Base-by-base conservation (phyloP, 108 stramenopile species). In the Discostella stelligeroides region DNA sequence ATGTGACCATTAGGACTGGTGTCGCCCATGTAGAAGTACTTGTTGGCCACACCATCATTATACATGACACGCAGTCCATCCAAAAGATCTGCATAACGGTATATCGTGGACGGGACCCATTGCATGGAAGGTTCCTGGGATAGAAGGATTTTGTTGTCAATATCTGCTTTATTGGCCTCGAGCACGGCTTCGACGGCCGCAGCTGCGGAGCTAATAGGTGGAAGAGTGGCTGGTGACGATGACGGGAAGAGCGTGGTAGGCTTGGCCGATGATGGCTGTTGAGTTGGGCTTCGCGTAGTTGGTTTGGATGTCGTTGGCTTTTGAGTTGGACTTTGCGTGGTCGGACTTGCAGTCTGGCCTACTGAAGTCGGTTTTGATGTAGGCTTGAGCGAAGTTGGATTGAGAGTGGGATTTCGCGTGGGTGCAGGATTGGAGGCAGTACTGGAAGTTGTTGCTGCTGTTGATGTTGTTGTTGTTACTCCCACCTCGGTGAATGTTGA, bases 81-180 rank as follows among this genome's bases (percentile, higher is more conserved):
- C 18, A 77, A 53, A 10, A 77, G 57, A 42, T 72, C 76, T 41
- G 63, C 23, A 55, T 65, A 77, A 0, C 76, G 70, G 51, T 77
- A 77, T 24, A 77, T 60, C 5, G 76, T 56, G 6, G 76, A 77
- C 20, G 69, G 76, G n/a, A 58, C 57, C 75, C 76, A 77, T 41
- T 37, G 27, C 47, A 58, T 72, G 10, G 63, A 41, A 14, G 76
- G 76, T 7, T 61, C 70, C 70, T 77, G 63, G 45, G 63, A 77
- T 1, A 70, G 34, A 13, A 77, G 64, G 38, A 77, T 65, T 15
- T 71, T 77, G 41, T 77, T 77, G 45, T 77, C 63, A 29, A 77
- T 77, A 3, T 54, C 70, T 20, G 65, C 48, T 55, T 77, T 71
- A 15, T 42, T 41, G 1, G 47, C 45, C 18, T 77, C 76, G 18